phyloP scores from a whole-genome alignment of 495 filamentous ascomycete species.

The Apiosordaria backusii region DNA sequence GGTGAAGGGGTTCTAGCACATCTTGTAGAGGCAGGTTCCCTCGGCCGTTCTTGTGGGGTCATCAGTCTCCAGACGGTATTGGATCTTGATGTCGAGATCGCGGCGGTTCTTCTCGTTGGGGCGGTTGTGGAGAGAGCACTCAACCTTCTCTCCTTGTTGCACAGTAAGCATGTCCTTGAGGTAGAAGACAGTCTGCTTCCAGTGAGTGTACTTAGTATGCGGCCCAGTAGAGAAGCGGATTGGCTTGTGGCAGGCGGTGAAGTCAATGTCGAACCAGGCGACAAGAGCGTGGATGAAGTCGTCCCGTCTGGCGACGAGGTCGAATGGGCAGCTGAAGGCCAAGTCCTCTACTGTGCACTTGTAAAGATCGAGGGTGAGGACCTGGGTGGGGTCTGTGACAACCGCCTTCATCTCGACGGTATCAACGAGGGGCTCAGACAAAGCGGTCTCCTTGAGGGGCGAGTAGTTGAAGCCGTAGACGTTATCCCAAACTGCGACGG shows the following conservation, averaged over 20 bases:
- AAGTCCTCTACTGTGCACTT: slow-evolving; percentile 62
- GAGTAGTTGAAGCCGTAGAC: slow-evolving; percentile 77
- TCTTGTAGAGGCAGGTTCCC: slow-evolving; percentile 80
- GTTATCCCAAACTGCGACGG: slow-evolving; percentile 67
- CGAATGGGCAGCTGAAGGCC: slow-evolving; percentile 61
- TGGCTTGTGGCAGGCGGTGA: slow-evolving; percentile 88
- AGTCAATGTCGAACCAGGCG: slow-evolving; percentile 98
- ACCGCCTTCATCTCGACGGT: slow-evolving; percentile 69
- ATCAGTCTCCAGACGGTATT: slow-evolving; percentile 72
- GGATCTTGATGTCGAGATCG: slow-evolving; percentile 86
- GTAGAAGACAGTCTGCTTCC: slow-evolving; percentile 95
- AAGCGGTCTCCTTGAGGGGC: slow-evolving; percentile 65
- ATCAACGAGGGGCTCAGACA: slow-evolving; percentile 69
- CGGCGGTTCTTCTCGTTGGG: slow-evolving; percentile 93
- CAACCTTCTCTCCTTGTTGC: slow-evolving; percentile 69
- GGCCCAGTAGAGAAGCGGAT: slow-evolving; percentile 82
- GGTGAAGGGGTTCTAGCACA: slow-evolving; percentile 58
- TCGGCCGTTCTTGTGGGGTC: slow-evolving; percentile 64
- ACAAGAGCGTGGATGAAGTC: slow-evolving; percentile 96
- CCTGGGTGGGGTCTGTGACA: slow-evolving; percentile 65
- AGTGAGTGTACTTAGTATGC: slow-evolving; percentile 89
- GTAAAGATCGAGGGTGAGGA: slow-evolving; percentile 71
- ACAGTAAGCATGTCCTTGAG: slow-evolving; percentile 80
- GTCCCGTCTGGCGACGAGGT: slow-evolving; percentile 66
- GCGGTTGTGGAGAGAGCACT: slow-evolving; percentile 69